Base-by-base conservation (phyloP, 176 grass and related monocot genomes). In the Oryza meridionalis region DNA sequence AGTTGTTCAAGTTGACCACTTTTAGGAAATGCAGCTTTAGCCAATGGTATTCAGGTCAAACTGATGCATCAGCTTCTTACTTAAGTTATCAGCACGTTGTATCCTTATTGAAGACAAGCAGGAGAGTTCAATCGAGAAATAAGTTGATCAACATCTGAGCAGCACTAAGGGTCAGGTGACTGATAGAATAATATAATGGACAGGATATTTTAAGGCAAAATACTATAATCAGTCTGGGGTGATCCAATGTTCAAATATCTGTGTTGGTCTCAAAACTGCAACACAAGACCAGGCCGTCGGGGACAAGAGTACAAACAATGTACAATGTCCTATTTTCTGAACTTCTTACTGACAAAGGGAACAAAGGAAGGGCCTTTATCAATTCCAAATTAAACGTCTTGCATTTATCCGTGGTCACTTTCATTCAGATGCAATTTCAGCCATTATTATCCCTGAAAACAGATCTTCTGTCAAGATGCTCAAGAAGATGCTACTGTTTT, bases 1-100 rank as follows among this genome's bases (percentile, higher is more conserved):
- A 59, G 22, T 69, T 77, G 37, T 45, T 24, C 50, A 33, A 24
- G 50, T 85, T 78, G 66, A 78, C 75, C n/a, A 19, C 66, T 49
- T 35, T 7, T 53, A 51, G 45, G 0, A 46, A 59, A n/a, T 14
- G 55, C 14, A 70, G 43, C 11, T 29, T 29, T 55, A 40, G 65
- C 65, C 65, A 85, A 77, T 62, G 35, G 26, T 63, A 71, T 63
- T 47, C 2, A 9, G 26, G 24, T 58, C 73, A 62, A 32, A 32
- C 42, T 33, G 51, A 24, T 38, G 4, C 17, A 19, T 25, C 37
- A 37, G 35, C 19, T 78, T 85, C 50, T 70, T 59, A 4, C 47
- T 70, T 33, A 44, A 44, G 22, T 78, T 47, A 31, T 14, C 65
- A 62, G 9, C 67, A 16, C 24, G 59, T 77, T 58, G 9, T 42